Evolutionary conservation across 2,329 filamentous ascomycete species (phyloP), one percentile per base, ranked within the genome.

Genomic region (Colletotrichum zoysiae): DNA sequence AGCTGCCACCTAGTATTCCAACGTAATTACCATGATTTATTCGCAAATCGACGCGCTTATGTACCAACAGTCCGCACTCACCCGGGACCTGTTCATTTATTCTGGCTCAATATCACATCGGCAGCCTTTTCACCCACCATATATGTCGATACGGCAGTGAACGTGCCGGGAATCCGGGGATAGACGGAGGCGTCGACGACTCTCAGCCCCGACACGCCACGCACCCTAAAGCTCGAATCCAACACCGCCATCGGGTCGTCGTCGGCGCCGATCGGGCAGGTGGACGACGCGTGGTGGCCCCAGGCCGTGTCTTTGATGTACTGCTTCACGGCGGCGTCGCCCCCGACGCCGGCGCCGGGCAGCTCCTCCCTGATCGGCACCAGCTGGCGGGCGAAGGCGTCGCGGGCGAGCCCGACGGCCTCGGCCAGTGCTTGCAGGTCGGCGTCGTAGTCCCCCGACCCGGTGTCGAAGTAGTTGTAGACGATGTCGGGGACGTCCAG

Each of bases 401-500:
- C 79, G 5, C 89, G 85, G 0, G 85, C 82, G 9, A 89, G 84
- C 67, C 84, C 76, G 60, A 92, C 80, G 1, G 85, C 88, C 76
- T 92, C 89, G 42, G 83, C 82, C 18, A 90, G 74, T 0, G 89
- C 88, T 58, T 89, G 86, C 11, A 88, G 76, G 58, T 89, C 85
- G 42, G 84, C 81, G 0, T 79, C 80, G 4, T 83, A 81, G 8
- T 87, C 86, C 30, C 85, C 82, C 26, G 78, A 81, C 26, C 87
- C 87, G 0, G 83, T 82, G 58, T 86, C 84, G 80, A 88, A 91
- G 79, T 86, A 91, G 78, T 89, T 88, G 82, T 90, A 92, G 61
- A 83, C 82, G 74, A 93, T 91, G 7, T 86, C 78, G 0, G 92
- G 92, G 3, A 85, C 82, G 65, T 93, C 91, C 0, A 88, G 86